These are phyloP conservation scores for Clonostachys rosea DNA, from an alignment of 2,329 filamentous ascomycete genomes.

Conservation along the genomic window DNA sequence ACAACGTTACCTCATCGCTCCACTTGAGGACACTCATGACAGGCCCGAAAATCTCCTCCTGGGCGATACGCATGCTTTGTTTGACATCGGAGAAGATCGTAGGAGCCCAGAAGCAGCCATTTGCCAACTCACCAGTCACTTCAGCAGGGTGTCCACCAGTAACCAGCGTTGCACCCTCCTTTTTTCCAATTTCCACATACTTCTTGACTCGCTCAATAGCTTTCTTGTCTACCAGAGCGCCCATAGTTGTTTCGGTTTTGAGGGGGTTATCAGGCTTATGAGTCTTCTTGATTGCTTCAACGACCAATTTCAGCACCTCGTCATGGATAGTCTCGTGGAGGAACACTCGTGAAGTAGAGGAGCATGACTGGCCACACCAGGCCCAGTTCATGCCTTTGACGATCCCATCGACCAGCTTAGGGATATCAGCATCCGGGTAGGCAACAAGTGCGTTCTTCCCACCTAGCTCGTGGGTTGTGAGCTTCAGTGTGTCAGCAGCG, in stretches of 20 bases:
- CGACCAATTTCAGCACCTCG: conserved; percentile 41
- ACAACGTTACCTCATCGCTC: conserved; percentile 11
- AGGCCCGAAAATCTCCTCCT: conserved; percentile 18
- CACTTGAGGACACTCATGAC: conserved; percentile 12
- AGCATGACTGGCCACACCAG: conserved; percentile 45
- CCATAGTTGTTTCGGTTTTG: conserved; percentile 28
- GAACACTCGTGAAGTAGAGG: conserved; percentile 49
- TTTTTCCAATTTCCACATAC: conserved; percentile 45
- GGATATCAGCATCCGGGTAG: conserved; percentile 52
- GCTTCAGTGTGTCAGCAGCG: conserved; percentile 54
- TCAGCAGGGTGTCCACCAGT: conserved; percentile 4
- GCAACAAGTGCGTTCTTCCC: conserved; percentile 55
- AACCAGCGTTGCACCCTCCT: conserved; percentile 47
- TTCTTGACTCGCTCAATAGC: conserved; percentile 60
- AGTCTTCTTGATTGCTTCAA: conserved; percentile 48
- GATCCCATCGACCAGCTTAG: conserved; percentile 36
- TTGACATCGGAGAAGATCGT: conserved; percentile 15
- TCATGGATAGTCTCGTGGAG: conserved; percentile 52
- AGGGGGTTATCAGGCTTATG: too few relatives aligned
- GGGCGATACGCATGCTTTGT: conserved; percentile 10
- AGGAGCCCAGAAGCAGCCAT: conserved; percentile 14
- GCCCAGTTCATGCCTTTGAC: conserved; percentile 35
- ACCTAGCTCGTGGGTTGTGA: conserved; percentile 53
- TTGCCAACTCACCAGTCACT: background rate
- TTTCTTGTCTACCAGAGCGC: conserved; percentile 45